Evolutionary conservation across 768 basidiomycete genomes (phyloP).

Genomic region (Kwoniella europaea): DNA sequence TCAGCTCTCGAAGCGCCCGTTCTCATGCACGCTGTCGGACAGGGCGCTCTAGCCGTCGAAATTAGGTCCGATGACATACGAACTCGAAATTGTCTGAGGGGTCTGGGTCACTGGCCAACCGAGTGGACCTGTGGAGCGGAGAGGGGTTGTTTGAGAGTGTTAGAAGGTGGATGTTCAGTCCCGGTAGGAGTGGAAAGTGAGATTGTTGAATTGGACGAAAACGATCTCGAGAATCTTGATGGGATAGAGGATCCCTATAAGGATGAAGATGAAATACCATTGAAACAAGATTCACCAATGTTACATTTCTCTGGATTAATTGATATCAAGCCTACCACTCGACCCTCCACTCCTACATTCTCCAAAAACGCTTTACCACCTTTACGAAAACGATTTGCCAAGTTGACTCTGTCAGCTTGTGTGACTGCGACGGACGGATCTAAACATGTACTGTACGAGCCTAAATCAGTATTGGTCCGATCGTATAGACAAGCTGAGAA

Average conservation of each 20-base stretch:
- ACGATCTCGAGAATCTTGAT: constrained; percentile 10
- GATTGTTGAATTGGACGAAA: constrained; percentile 54
- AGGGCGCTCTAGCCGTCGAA: constrained; percentile 89
- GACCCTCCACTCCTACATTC: constrained; percentile 18
- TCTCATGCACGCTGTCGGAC: constrained; percentile 84
- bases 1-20: constrained; percentile 71
- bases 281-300: constrained; percentile 39
- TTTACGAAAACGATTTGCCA: constrained; percentile 37
- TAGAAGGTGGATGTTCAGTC: constrained; percentile 97
- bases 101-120: constrained; percentile 76
- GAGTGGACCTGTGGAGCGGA: constrained; percentile 80
- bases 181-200: constrained; percentile 80
- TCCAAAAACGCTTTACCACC: constrained; percentile 15
- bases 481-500: constrained; percentile 69
- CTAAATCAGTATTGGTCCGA: constrained; percentile 63
- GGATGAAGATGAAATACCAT: constrained; percentile 3
- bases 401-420: constrained; percentile 73
- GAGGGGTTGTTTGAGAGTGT: constrained; percentile 79
- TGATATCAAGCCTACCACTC: constrained; percentile 9
- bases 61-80: constrained; percentile 68
- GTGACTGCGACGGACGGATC: constrained; percentile 82
- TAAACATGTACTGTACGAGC: constrained; percentile 71
- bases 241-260: constrained; percentile 25
- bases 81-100: constrained; percentile 68
- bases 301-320: constrained; percentile 41